Evolutionary conservation across 495 filamentous ascomycete genomes (phyloP).

Genomic region (Neurospora sp.): DNA sequence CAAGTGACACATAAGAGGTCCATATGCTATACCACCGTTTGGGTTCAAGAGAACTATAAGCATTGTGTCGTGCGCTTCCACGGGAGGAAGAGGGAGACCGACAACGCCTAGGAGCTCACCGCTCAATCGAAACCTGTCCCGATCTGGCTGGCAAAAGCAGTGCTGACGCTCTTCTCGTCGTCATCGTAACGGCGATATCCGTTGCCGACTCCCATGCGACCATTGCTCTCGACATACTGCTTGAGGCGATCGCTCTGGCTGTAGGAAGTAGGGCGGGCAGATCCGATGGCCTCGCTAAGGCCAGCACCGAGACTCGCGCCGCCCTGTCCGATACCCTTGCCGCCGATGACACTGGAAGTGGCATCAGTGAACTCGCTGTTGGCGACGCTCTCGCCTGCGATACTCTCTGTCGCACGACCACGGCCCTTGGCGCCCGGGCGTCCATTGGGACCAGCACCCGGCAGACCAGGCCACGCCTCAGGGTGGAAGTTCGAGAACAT

Average conservation of each 20-base stretch:
- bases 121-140: conserved; percentile 80
- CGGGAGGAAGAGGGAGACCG: not conserved
- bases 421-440: conserved; percentile 43
- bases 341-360: conserved; percentile 62
- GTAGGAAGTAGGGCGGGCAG: conserved; percentile 34
- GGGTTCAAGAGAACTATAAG: not conserved
- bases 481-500: conserved; percentile 90
- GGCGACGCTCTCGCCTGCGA: conserved; percentile 84
- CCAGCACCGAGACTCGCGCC: conserved; percentile 79
- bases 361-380: conserved; percentile 80
- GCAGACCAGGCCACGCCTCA: conserved; percentile 80
- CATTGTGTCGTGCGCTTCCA: not conserved
- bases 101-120: not conserved
- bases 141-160: conserved; percentile 90
- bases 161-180: conserved; percentile 89
- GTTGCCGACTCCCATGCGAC: conserved; percentile 48
- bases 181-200: conserved; percentile 83
- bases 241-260: conserved; percentile 55
- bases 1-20: not conserved
- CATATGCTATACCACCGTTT: not conserved
- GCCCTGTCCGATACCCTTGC: conserved; percentile 53
- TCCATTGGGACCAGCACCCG: conserved; percentile 52
- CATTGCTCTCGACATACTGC: conserved; percentile 80
- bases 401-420: conserved; percentile 56
- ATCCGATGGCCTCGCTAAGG: conserved; percentile 52